phyloP scores from a whole-genome alignment of 2,329 filamentous ascomycete genomes.

The Lecanicillium sp. region DNA sequence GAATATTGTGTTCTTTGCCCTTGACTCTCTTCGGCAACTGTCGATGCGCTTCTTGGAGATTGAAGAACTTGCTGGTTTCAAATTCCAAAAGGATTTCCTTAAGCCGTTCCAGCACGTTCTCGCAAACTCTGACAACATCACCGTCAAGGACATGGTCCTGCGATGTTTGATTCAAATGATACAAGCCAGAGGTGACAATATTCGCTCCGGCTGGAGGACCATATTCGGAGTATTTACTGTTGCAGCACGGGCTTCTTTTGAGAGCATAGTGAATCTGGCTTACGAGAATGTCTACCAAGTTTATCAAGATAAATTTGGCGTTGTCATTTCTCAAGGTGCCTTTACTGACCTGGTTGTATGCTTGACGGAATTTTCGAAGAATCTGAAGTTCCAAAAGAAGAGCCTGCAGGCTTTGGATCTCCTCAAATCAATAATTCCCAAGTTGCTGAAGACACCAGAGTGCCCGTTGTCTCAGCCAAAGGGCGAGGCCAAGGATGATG shows the following conservation, averaged over 20 bases:
- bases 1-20: constrained; percentile 91
- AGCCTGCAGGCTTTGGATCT: constrained; percentile 92
- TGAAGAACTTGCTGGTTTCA: constrained; percentile 95
- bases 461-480: constrained; percentile 73
- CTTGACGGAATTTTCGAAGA: constrained; percentile 97
- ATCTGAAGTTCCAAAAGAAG: constrained; percentile 97
- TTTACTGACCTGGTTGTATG: constrained; percentile 96
- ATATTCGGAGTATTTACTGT: constrained; percentile 99
- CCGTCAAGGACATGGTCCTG: constrained; percentile 95
- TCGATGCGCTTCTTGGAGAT: constrained; percentile 99
- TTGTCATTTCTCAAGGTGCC: constrained; percentile 91
- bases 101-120: constrained; percentile 98
- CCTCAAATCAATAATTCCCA: constrained; percentile 84
- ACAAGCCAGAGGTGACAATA: constrained; percentile 91
- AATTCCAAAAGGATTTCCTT: constrained; percentile 98
- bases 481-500: constrained; percentile 29
- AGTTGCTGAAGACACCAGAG: constrained; percentile 92
- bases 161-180: constrained; percentile 99
- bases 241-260: constrained; percentile 84
- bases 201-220: constrained; percentile 94
- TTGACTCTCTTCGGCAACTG: constrained; percentile 89
- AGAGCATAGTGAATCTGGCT: constrained; percentile 91
- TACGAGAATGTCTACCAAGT: constrained; percentile 96
- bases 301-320: constrained; percentile 89
- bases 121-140: constrained; percentile 80